Evolutionary conservation across 2,329 filamentous ascomycete species (phyloP), one percentile per base, ranked within the genome.

Genomic region (Alternaria triticina): DNA sequence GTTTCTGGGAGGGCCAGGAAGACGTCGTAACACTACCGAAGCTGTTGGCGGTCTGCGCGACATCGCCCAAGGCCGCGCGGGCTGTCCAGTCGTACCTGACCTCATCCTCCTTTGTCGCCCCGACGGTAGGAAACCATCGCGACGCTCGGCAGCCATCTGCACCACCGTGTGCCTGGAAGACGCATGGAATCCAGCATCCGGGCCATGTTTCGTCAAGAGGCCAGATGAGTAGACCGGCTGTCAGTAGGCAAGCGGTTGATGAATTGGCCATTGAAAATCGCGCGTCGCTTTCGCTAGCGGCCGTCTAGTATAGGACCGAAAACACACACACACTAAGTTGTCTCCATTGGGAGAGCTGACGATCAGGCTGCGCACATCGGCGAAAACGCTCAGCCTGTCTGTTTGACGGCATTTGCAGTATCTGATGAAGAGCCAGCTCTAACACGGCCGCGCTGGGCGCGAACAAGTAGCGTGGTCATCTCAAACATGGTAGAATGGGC

Each of bases 401-500:
- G 28, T n/a, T 36, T 13, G 28, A 33, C 49, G 12, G 22, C 12
- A 51, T 36, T 20, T 51, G 28, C 17, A 23, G 30, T 23, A 13
- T 51, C 17, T 51, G 17, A 9, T 51, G 49, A 28, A 36, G 49
- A 23, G 49, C 49, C 22, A 51, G 49, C 33, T 20, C 49, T 36
- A 33, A 23, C 20, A 23, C n/a, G 13, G 22, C 33, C 12, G 36
- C 51, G 30, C 33, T 54, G 28, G 28, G 22, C 12, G 15, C 20
- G 44, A 55, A 15, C 15, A 25, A 13, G 30, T 25, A n/a, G 22
- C 22, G 33, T 23, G 17, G 13, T 22, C n/a, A 15, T 50, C 33
- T 68, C 54, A 69, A 17, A 71, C 64, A 27, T 69, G 66, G 27
- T 64, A 68, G 25, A 61, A 66, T 10, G 66, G 54, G 15, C 54